Evolutionary conservation across 176 grass and related monocot genomes (phyloP).

Genomic region (Saccharum spontaneum): DNA sequence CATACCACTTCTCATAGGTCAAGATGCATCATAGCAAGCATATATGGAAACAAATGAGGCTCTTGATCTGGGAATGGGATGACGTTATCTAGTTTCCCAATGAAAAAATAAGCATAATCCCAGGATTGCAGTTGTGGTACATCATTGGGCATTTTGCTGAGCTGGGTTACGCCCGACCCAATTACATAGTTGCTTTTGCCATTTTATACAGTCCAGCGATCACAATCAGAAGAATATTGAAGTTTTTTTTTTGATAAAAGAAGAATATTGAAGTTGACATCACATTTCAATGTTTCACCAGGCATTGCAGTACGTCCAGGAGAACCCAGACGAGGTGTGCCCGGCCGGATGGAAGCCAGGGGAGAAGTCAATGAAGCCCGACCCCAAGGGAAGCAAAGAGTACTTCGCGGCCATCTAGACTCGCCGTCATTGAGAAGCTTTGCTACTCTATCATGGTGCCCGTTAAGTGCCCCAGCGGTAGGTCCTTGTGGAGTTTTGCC

Average conservation of each 20-base stretch:
- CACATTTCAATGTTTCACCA: slow-evolving; percentile 40
- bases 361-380: slow-evolving; percentile 84
- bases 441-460: slow-evolving; percentile 14
- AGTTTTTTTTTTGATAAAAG: background rate
- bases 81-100: background rate
- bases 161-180: background rate
- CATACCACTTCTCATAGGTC: background rate
- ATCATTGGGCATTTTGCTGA: background rate
- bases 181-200: background rate
- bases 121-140: background rate
- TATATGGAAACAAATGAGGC: background rate
- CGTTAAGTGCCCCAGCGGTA: background rate
- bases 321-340: slow-evolving; percentile 97
- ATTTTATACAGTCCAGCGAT: background rate
- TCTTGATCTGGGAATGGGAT: background rate
- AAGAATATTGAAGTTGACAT: background rate
- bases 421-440: background rate
- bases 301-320: slow-evolving; percentile 89
- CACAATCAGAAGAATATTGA: background rate
- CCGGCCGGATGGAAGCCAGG: slow-evolving; percentile 86
- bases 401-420: slow-evolving; percentile 75
- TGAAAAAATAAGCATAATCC: slow-evolving; percentile 6
- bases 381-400: slow-evolving; percentile 86
- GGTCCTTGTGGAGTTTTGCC: slow-evolving; percentile 28
- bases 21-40: background rate